Evolutionary conservation across 108 stramenopile species (phyloP).

Genomic region (Cyclotella cryptica): DNA sequence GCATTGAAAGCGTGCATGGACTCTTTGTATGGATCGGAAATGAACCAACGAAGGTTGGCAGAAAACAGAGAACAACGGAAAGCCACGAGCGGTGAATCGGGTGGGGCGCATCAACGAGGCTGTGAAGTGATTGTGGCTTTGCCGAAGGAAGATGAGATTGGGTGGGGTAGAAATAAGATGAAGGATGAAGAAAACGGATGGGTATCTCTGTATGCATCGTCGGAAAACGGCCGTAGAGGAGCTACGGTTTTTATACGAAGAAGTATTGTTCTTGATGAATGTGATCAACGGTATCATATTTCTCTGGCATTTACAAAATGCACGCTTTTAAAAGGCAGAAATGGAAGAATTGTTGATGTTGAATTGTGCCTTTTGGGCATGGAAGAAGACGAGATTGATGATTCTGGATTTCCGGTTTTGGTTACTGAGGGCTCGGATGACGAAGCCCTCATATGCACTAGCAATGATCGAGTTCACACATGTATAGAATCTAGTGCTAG

Average conservation of each 20-base stretch:
- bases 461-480: conserved; percentile 44
- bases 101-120: conserved; percentile 56
- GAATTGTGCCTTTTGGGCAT: conserved; percentile 63
- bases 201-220: conserved; percentile 18
- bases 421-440: conserved; percentile 58
- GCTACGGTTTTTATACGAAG: conserved; percentile 45
- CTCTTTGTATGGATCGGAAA: conserved; percentile 50
- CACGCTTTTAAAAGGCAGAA: neutral
- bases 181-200: conserved; percentile 40
- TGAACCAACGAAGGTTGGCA: conserved; percentile 47
- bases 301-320: conserved; percentile 17
- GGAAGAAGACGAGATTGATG: conserved; percentile 76
- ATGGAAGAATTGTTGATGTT: conserved; percentile 38
- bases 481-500: conserved; percentile 45
- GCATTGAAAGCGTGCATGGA: conserved; percentile 60
- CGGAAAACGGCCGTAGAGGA: neutral
- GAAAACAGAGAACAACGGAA: conserved; percentile 11
- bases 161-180: conserved; percentile 1
- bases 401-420: conserved; percentile 61
- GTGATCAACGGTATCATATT: conserved; percentile 34
- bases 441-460: conserved; percentile 61
- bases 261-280: conserved; percentile 62
- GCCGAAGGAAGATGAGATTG: conserved; percentile 30
- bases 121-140: conserved; percentile 49
- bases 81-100: conserved; percentile 47